phyloP scores from a whole-genome alignment of 129 eudicot genomes.

The Heracleum sosnowskyi region DNA sequence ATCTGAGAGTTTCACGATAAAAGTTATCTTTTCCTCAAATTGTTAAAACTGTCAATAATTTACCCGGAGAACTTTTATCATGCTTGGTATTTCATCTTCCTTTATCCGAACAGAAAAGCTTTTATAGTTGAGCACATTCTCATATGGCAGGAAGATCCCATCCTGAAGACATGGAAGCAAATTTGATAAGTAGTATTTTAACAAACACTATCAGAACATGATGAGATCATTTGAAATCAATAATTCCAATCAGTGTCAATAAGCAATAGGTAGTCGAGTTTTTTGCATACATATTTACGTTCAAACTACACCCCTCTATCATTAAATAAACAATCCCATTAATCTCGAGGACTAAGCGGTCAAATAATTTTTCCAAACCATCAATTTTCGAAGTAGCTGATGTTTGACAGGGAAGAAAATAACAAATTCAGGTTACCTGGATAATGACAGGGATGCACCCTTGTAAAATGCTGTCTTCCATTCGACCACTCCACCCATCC shows the following conservation, averaged over 20 bases:
- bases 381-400: background rate
- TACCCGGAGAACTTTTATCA: slow-evolving; percentile 87
- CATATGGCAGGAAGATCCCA: slow-evolving; percentile 87
- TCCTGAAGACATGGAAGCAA: slow-evolving; percentile 38
- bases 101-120: slow-evolving; percentile 88
- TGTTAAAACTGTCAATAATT: background rate
- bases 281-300: background rate
- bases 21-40: background rate
- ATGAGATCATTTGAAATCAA: background rate
- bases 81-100: slow-evolving; percentile 86
- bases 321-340: background rate
- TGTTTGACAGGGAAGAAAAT: background rate
- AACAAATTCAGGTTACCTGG: slow-evolving; percentile 43
- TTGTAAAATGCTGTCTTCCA: slow-evolving; percentile 94
- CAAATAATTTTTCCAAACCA: background rate
- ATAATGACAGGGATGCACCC: slow-evolving; percentile 97
- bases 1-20: background rate
- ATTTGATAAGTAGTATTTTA: background rate
- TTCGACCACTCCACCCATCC: slow-evolving; percentile 99
- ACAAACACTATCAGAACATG: background rate
- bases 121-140: slow-evolving; percentile 81
- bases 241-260: background rate
- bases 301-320: background rate
- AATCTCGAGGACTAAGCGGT: background rate
- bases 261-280: background rate